phyloP scores from a whole-genome alignment of 257 asterid species.

The Solanum ossicruentum region DNA sequence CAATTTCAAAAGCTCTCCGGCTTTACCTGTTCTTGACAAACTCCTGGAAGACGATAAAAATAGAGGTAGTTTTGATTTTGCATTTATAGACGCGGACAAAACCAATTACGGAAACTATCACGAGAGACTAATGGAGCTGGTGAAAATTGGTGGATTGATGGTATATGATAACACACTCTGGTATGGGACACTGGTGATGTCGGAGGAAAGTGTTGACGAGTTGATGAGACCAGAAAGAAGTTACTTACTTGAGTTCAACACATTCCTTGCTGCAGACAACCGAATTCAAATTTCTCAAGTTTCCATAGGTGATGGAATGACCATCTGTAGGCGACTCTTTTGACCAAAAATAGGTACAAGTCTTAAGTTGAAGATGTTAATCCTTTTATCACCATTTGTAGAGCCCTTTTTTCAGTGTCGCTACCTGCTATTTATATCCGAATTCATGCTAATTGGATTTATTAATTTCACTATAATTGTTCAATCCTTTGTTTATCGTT shows the following conservation, averaged over 20 bases:
- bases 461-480: too few species aligned
- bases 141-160: constrained; percentile 35
- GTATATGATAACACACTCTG: constrained; percentile 55
- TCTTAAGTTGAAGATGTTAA: too few species aligned
- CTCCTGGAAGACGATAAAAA: constrained; percentile 14
- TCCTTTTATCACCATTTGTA: too few species aligned
- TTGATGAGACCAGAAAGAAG: neutral
- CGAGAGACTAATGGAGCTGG: constrained; percentile 30
- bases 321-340: constrained; percentile 10
- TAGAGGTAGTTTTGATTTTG: constrained; percentile 28
- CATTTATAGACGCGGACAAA: constrained; percentile 54
- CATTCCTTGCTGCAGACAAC: constrained; percentile 10
- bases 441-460: too few species aligned
- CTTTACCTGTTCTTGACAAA: constrained; percentile 22
- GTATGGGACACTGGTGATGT: constrained; percentile 29
- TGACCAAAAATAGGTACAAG: neutral
- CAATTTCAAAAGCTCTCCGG: constrained; percentile 20
- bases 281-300: constrained; percentile 11
- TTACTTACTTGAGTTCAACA: constrained; percentile 7
- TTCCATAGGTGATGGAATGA: constrained; percentile 22
- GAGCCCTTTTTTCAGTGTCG: too few species aligned
- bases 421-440: too few species aligned
- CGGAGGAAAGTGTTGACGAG: constrained; percentile 12
- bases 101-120: constrained; percentile 28
- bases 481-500: too few species aligned